These are phyloP conservation scores for Mortierella sp. DNA, from an alignment of 371 early-diverging fungal species.

Conservation along the genomic window DNA sequence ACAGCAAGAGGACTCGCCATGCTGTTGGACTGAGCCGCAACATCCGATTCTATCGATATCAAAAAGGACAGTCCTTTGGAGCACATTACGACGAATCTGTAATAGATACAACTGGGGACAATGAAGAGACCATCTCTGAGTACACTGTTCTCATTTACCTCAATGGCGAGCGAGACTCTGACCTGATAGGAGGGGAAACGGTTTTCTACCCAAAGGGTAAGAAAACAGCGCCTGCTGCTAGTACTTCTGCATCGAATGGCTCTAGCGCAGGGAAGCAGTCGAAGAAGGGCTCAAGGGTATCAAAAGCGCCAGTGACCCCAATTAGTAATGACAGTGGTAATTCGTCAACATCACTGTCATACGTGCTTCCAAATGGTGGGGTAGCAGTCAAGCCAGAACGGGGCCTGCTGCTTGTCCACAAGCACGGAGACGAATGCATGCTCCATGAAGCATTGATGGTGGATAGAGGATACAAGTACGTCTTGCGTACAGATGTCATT, in stretches of 20 bases:
- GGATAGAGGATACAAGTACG: conserved; percentile 75
- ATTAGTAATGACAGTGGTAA: not conserved
- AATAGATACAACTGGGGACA: conserved; percentile 52
- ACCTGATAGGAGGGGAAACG: conserved; percentile 76
- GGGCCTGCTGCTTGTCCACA: conserved; percentile 80
- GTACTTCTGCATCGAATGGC: not conserved
- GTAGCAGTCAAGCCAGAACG: conserved; percentile 69
- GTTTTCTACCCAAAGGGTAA: conserved; percentile 71
- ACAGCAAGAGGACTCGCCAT: conserved; percentile 35
- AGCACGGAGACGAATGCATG: conserved; percentile 81
- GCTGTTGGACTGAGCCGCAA: conserved; percentile 73
- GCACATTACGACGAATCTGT: conserved; percentile 84
- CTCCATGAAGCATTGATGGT: conserved; percentile 81
- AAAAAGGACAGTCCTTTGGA: conserved; percentile 76
- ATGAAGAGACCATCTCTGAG: conserved; percentile 61
- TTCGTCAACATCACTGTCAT: conserved; percentile 9
- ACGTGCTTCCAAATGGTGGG: conserved; percentile 41
- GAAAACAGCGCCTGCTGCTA: conserved; percentile 14
- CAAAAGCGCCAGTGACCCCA: not conserved
- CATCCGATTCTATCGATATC: conserved; percentile 81
- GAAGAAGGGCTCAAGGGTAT: conserved; percentile 5
- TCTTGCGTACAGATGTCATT: conserved; percentile 79
- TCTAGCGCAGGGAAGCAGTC: conserved; percentile 22
- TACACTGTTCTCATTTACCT: conserved; percentile 81
- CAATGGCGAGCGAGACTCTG: conserved; percentile 62